Conservation (phyloP, 345 rosid species). For the Gossypium thurberi region DNA sequence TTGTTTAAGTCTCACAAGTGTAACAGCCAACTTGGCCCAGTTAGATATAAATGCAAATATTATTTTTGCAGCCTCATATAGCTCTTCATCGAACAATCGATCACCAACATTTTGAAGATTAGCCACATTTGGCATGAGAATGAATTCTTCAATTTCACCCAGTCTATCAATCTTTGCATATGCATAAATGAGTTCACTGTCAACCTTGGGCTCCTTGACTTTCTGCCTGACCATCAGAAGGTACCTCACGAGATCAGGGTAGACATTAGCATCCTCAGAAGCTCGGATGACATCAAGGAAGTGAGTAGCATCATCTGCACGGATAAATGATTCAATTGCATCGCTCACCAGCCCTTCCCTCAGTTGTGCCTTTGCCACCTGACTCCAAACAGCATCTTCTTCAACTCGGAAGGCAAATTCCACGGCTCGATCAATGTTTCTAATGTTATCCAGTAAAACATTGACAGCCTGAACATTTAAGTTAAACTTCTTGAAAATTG, state of each 20-base stretch:
- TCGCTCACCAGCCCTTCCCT: constrained; percentile 94
- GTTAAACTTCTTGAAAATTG: constrained; percentile 81
- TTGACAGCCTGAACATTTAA: constrained; percentile 68
- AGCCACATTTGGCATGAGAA: constrained; percentile 98
- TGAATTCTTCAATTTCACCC: constrained; percentile 86
- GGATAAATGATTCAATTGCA: constrained; percentile 92
- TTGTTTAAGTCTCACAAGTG: constrained; percentile 89
- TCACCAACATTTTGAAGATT: constrained; percentile 93
- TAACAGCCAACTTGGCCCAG: constrained; percentile 96
- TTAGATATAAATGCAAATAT: constrained; percentile 89
- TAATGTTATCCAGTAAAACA: constrained; percentile 62
- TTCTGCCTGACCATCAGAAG: constrained; percentile 97
- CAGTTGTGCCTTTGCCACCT: constrained; percentile 94
- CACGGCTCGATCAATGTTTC: constrained; percentile 76
- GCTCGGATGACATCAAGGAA: constrained; percentile 74
- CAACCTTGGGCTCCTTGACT: constrained; percentile 92
- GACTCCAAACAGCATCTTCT: constrained; percentile 97
- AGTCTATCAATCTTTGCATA: constrained; percentile 93
- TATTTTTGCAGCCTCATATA: constrained; percentile 95
- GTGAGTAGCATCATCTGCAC: constrained; percentile 84
- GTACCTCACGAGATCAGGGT: constrained; percentile 89
- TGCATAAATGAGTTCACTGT: constrained; percentile 89
- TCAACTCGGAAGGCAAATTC: constrained; percentile 98
- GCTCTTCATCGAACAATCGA: constrained; percentile 74
- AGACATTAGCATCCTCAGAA: constrained; percentile 66